Base-by-base conservation (phyloP, 305 asterid species). In the Fraxinus paxiana region DNA sequence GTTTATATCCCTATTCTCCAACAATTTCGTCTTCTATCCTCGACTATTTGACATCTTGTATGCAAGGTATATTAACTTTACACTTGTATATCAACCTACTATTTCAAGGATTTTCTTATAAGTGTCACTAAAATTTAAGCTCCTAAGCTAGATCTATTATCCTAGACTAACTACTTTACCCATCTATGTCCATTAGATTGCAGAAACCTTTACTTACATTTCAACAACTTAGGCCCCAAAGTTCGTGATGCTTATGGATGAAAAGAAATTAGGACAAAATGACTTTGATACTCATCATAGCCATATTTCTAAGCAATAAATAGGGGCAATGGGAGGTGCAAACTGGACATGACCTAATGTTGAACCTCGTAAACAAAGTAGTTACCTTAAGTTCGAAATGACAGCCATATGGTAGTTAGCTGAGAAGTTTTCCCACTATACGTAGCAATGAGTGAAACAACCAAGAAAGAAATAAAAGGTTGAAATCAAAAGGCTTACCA, bases 401-500 rank as follows among this genome's bases (percentile, higher is more conserved):
- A 80, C 69, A 65, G 56, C 12, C 65, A 6, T 81, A 31, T 8
- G 59, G 46, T 17, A 28, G 48, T 63, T 15, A 24, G 46, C 41
- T 15, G 37, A 28, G 72, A 10, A 63, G n/a, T 31, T 69, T 69
- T 28, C 43, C 75, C 43, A 31, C 41, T 69, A 65, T 65, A 26
- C n/a, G n/a, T 65, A 69, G 26, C 75, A 30, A 30, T 5, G 74
- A 69, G 22, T 15, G 43, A 69, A 31, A 35, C 85, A 72, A 73
- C 20, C 54, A 79, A 78, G 74, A 82, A 43, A 35, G 38, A 72
- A 80, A 51, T 34, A 71, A 67, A 20, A 79, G 43, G 74, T 38
- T 34, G 77, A 51, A 63, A 65, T 70, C 38, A 59, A 65, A 75
- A 28, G 79, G 75, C 93, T 83, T 87, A 92, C 97, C 92, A 90